Evolutionary conservation across 371 early-diverging fungal genomes (phyloP).

Genomic region (Actinomortierella ambigua): DNA sequence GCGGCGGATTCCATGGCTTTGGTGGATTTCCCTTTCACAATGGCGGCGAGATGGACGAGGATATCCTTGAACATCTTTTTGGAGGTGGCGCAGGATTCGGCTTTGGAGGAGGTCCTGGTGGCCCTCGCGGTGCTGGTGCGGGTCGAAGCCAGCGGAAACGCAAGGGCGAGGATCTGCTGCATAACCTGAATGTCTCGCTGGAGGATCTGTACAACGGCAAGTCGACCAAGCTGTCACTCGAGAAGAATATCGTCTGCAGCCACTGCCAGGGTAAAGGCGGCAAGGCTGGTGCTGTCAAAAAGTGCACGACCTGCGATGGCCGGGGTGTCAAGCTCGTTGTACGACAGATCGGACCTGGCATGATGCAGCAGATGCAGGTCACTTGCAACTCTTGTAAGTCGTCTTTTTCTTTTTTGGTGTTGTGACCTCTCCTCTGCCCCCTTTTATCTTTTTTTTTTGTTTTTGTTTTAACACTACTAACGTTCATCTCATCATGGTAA

Average conservation of each 20-base stretch:
- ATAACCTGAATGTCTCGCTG: constrained; percentile 78
- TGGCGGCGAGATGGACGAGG: constrained; percentile 75
- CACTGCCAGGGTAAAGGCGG: constrained; percentile 82
- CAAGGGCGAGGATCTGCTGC: constrained; percentile 77
- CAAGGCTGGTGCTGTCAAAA: constrained; percentile 71
- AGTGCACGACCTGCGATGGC: constrained; percentile 87
- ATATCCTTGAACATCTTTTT: constrained; percentile 87
- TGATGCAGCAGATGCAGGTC: constrained; percentile 97
- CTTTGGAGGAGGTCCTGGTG: constrained; percentile 52
- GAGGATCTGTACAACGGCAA: constrained; percentile 93
- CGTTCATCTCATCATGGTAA: constrained; percentile 64
- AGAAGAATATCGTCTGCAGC: constrained; percentile 81
- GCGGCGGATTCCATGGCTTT: constrained; percentile 51
- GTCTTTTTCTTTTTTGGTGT: constrained; percentile 5
- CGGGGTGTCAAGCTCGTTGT: constrained; percentile 88
- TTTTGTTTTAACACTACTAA: constrained; percentile 1
- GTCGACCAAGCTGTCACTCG: constrained; percentile 75
- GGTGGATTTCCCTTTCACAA: constrained; percentile 22
- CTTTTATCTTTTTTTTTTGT: constrained; percentile 10
- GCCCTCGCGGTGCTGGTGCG: constrained; percentile 54
- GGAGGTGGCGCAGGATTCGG: constrained; percentile 51
- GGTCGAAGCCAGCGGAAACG: constrained; percentile 70
- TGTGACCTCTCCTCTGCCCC: background rate
- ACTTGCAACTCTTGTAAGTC: constrained; percentile 64
- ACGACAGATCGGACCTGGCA: constrained; percentile 92